Base-by-base conservation (phyloP, 75 land plant species). In the Larix kaempferi region DNA sequence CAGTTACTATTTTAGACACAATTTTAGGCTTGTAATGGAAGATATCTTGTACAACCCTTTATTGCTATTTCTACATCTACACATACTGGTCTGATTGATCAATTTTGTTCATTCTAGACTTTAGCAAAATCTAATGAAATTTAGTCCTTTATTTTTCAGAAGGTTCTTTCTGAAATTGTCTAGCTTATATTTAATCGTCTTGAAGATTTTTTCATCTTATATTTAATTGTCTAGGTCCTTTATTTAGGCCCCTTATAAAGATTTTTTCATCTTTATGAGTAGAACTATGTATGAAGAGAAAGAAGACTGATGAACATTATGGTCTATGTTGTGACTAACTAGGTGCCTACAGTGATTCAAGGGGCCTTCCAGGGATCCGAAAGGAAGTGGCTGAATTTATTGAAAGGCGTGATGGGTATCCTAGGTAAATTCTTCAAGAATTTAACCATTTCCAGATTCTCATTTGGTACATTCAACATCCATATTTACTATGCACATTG, bases 301-400 rank as follows among this genome's bases (percentile, higher is more conserved):
- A 57, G 37, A 61, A 64, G 37, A 33, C 63, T 59, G 12, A 55
- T 5, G 37, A 8, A 27, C 19, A 26, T 33, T 63, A n/a, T 75
- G 77, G 29, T 63, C 33, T 59, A 79, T 60, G 62, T 66, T 60
- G 44, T 52, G 72, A 59, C 49, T 44, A 60, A 78, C 59, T 59
- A 98, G 99, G 99, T 83, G 98, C 99, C 22, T 98, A 98, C 78
- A 95, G 99, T 90, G 99, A 98, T 78, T 93, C 98, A 60, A 77
- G 98, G 79, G 98, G 99, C 58, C 59, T 98, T 77, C 96, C 96
- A 27, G 99, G 95, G 59, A 82, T 98, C 60, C 82, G 99, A 82
- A 91, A 95, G 76, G 99, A 98, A 78, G 89, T 98, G 57, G 95
- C 99, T 55, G 96, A 98, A 8, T 98, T 95, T 76, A 89, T 98